Evolutionary conservation across 2,329 filamentous ascomycete genomes (phyloP), one percentile per base, ranked within the genome.

Genomic region (Talaromyces piceae): DNA sequence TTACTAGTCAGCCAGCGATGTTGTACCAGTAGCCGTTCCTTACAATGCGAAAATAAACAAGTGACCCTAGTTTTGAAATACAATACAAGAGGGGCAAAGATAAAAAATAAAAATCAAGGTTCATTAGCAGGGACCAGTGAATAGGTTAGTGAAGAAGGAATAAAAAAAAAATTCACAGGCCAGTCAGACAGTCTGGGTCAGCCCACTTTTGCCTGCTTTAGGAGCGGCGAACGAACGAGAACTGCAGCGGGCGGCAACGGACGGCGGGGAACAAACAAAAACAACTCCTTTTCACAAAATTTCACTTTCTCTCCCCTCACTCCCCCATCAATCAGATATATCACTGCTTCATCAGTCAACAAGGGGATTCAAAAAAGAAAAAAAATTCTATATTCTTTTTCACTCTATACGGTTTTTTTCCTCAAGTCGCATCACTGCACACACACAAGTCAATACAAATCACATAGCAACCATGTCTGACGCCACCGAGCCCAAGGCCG

Each of bases 381-480:
- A n/a, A n/a, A n/a, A n/a, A n/a, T 22, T 49, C 20, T 39, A 26
- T 47, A 12, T 41, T 22, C 16, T 11, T 16, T 22, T 27, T 27
- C 22, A 37, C 18, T 18, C 13, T 22, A n/a, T 43, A 22, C 20
- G 31, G 8, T 31, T 41, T 31, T 7, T 25, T 22, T 39, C 23
- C 30, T n/a, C 25, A 49, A 27, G 27, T 39, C 41, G 47, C 16
- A 43, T 46, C 30, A 39, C 26, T 47, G 18, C 13, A 23, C 26
- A 31, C 22, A 13, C 16, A n/a, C n/a, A n/a, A n/a, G n/a, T n/a
- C n/a, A n/a, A n/a, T n/a, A n/a, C n/a, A n/a, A n/a, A n/a, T n/a
- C n/a, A n/a, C n/a, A n/a, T n/a, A 44, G 25, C 37, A 62, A 65
- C 54, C 57, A 73, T 73, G 70, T 70, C 70, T 67, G 70, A 70